Percentiles rank a stretch among this genome's conserved stretches.
These are phyloP conservation scores for Lactarius deliciosus DNA, from an alignment of 768 basidiomycete species.

Conservation along the genomic window DNA sequence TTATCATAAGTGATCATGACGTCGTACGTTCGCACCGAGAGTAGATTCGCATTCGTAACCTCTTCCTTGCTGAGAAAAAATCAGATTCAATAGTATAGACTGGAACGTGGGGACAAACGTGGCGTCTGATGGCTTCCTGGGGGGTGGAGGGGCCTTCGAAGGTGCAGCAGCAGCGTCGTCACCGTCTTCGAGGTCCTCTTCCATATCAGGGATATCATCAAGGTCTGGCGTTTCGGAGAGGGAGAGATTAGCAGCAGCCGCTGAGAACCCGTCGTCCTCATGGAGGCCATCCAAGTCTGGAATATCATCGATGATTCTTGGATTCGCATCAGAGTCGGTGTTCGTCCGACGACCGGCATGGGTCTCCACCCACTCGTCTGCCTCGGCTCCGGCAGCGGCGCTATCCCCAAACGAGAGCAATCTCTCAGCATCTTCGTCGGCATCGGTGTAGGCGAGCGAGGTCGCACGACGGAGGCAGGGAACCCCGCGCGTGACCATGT, in stretches of 20 bases:
- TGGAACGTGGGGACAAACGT: conserved; percentile 43
- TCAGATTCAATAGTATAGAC: conserved; percentile 6
- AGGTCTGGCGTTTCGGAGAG: conserved; percentile 75
- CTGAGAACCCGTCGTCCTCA: conserved; percentile 37
- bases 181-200: conserved; percentile 84
- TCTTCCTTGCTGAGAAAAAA: conserved; percentile 48
- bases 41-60: conserved; percentile 73
- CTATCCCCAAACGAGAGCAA: conserved; percentile 79
- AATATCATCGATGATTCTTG: conserved; percentile 77
- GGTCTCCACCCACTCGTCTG: conserved; percentile 98
- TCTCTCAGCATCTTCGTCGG: conserved; percentile 94
- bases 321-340: conserved; percentile 53
- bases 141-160: conserved; percentile 39
- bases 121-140: conserved; percentile 44
- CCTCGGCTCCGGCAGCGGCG: conserved; percentile 51
- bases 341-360: conserved; percentile 74
- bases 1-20: conserved; percentile 99
- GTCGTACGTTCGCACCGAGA: conserved; percentile 98
- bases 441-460: conserved; percentile 90
- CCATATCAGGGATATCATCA: conserved; percentile 99
- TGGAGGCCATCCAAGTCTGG: conserved; percentile 74
- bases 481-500: conserved; percentile 93
- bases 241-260: conserved; percentile 34
- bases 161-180: conserved; percentile 83
- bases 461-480: conserved; percentile 94